Evolutionary conservation across 2,329 filamentous ascomycete species (phyloP), one percentile per base, ranked within the genome.

Genomic region (Chalaropsis ovoidea): DNA sequence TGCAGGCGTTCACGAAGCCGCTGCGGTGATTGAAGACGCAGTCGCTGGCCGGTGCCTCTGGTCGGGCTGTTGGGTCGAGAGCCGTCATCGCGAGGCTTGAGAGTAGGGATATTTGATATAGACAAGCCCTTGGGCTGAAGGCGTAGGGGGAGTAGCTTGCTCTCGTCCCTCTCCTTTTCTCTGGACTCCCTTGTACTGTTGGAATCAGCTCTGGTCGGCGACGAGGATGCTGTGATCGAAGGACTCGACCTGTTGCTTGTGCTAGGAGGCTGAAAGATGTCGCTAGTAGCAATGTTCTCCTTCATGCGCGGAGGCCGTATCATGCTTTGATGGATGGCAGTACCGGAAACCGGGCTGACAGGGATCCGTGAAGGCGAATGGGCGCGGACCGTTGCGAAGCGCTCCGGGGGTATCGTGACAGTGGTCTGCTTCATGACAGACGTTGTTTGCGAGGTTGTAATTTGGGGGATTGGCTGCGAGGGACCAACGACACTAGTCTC

Each of bases 1-100:
- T 93, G 87, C 0, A 96, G 80, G 42, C 93, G 86, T 76, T 96
- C 92, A 19, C 92, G 88, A 22, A 93, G 78, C 73, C 88, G 92
- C 70, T 88, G 87, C 0, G 86, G 81, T 15, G 83, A 87, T 68
- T 89, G 86, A 11, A 89, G 80, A 11, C 87, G 85, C 42, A 90
- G 78, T 69, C 85, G 87, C 62, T 76, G 76, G 67, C 81, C 75
- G 1, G 77, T 76, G 69, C 69, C 71, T 64, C 76, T 79, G n/a
- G 71, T 73, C 17, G 77, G 74, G 52, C 68, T 69, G 42, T 22
- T 63, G n/a, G 68, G 49, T 42, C 63, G 62, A 24, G 64, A 56
- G 17, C 62, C 42, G 35, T 42, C 19, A 27, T 64, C 42, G 3
- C 76, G 72, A 0, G 79, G 75, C 67, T 75, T 79, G 2, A 85